Base-by-base conservation (phyloP, 2,329 filamentous ascomycete species). In the Fusarium tanahbumbuense region DNA sequence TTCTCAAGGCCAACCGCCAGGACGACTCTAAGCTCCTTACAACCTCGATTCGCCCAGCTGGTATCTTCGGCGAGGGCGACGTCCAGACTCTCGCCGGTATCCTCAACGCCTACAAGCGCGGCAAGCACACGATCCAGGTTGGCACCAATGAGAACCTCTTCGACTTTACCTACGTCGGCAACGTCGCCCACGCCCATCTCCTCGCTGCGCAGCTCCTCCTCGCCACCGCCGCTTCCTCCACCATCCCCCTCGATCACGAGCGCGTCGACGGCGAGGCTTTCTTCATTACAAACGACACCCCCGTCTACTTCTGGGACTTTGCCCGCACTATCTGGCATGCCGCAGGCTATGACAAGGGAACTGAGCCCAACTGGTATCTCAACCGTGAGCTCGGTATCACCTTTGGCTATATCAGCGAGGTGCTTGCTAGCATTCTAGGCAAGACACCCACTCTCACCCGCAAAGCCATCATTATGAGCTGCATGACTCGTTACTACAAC, bases 41-140 rank as follows among this genome's bases (percentile, higher is more conserved):
- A n/a, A 88, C 88, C 76, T 86, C 94, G 30, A 87, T 98, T 70
- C 92, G 96, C 18, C 93, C 94, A 9, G 92, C 93, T 15, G 93
- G 93, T 71, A 97, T 98, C 79, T 93, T 97, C 76, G 95, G 95
- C 75, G 93, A 96, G 77, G 93, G 93, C 74, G 96, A 99, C 82
- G 88, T 89, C 56, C 91, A 94, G 77, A 81, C 91, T 16, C 88
- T 95, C 34, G 88, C 90, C 68, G 89, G 91, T 73, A 87, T 98
- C 68, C 84, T 97, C 75, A 87, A 89, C 67, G 89, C 92, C 74
- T 92, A 91, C 77, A 84, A 86, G 63, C 85, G 88, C 67, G 85
- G 88, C 74, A 90, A 92, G 70, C 91, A 93, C 40, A 88, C 87
- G 67, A 89, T 96, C 78, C 92, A 98, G 79, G 87, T 98, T 23